Evolutionary conservation across 306 rosid genomes (phyloP).

Genomic region (Trifolium repens): DNA sequence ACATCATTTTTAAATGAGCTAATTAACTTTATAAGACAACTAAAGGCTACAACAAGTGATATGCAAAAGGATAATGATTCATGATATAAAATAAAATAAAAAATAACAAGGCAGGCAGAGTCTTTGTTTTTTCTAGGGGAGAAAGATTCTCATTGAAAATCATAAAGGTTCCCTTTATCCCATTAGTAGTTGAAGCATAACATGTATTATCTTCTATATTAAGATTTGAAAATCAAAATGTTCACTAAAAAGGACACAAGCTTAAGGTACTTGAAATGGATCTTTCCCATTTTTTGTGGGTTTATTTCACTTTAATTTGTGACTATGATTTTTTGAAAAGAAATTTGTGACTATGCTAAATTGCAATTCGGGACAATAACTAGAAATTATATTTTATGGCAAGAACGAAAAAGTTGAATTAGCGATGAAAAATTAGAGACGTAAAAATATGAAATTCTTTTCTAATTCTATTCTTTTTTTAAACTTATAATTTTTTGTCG

Average conservation of each 20-base stretch:
- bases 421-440: neutral
- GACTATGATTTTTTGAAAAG: neutral
- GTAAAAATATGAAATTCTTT: neutral
- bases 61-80: slow-evolving; percentile 34
- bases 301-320: neutral
- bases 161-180: slow-evolving; percentile 20
- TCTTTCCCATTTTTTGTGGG: neutral
- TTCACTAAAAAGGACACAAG: slow-evolving; percentile 15
- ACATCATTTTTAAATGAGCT: neutral
- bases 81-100: neutral
- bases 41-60: slow-evolving; percentile 26
- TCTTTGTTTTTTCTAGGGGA: slow-evolving; percentile 29
- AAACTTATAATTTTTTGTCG: too few species aligned
- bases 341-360: neutral
- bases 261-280: neutral
- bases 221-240: neutral
- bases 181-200: slow-evolving; percentile 48
- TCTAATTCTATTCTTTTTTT: neutral
- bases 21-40: slow-evolving; percentile 32
- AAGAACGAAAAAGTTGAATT: neutral
- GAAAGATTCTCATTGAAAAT: slow-evolving; percentile 43
- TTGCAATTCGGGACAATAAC: neutral
- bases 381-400: neutral
- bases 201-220: slow-evolving; percentile 36
- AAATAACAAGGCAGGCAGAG: neutral